Evolutionary conservation across 2,329 filamentous ascomycete genomes (phyloP).

Genomic region (Colletotrichum sublineola): DNA sequence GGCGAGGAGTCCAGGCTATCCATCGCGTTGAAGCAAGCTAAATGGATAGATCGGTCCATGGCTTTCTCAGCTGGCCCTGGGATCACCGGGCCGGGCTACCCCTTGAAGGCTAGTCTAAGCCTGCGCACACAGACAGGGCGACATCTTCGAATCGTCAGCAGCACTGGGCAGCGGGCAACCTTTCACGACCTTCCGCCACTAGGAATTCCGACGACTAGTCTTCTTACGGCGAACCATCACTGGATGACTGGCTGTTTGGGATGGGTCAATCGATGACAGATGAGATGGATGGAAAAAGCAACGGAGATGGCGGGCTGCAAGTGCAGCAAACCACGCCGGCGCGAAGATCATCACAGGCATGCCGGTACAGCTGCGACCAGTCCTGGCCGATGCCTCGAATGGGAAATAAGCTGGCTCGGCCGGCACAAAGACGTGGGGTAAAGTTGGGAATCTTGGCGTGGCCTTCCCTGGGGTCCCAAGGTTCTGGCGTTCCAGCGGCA

Average conservation of each 20-base stretch:
- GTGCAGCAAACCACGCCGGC: conserved; percentile 31
- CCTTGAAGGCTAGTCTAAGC: conserved; percentile 33
- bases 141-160: conserved; percentile 20
- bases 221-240: neutral
- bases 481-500: conserved; percentile 37
- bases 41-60: conserved; percentile 28
- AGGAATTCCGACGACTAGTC: conserved; percentile 30
- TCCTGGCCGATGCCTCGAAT: conserved; percentile 37
- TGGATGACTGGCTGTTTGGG: conserved; percentile 14
- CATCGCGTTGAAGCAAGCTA: conserved; percentile 21
- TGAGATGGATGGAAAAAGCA: neutral
- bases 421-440: conserved; percentile 40
- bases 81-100: conserved; percentile 35
- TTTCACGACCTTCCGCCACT: conserved; percentile 14
- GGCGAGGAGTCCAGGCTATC: conserved; percentile 18
- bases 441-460: conserved; percentile 41
- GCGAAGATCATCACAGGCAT: conserved; percentile 41
- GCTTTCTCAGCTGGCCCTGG: conserved; percentile 15
- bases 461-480: conserved; percentile 30
- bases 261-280: conserved; percentile 11
- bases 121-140: conserved; percentile 36
- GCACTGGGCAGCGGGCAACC: conserved; percentile 35
- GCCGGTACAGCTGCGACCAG: conserved; percentile 33
- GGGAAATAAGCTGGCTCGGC: conserved; percentile 40
- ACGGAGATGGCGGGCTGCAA: conserved; percentile 10